A percentile compares a stretch with the other conserved stretches of the same genome.
These are phyloP conservation scores for Alisma plantagoaquatica DNA, from an alignment of 106 monocot genomes.

Conservation along the genomic window DNA sequence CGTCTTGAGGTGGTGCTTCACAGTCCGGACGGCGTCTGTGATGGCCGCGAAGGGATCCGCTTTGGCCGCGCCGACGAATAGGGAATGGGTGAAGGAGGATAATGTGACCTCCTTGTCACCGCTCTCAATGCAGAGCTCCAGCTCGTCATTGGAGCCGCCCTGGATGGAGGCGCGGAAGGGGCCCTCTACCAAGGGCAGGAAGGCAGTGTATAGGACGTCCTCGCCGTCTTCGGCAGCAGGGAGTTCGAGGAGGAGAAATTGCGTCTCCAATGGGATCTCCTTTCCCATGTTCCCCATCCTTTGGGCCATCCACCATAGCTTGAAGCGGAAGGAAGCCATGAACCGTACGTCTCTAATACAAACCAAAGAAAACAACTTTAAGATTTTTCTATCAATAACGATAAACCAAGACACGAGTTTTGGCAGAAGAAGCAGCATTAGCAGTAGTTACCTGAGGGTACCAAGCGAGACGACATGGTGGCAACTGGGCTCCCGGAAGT, in stretches of 20 bases:
- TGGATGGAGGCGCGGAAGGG: slow-evolving; percentile 72
- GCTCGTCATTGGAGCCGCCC: slow-evolving; percentile 40
- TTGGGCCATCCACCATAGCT: slow-evolving; percentile 22
- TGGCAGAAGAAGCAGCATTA: too few species aligned
- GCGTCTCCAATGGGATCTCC: slow-evolving; percentile 16
- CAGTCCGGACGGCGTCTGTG: slow-evolving; percentile 51
- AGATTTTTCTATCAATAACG: too few species aligned
- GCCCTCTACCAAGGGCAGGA: slow-evolving; percentile 72
- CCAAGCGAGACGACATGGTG: slow-evolving; percentile 80
- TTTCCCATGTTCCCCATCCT: slow-evolving; percentile 10
- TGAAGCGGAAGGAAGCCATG: slow-evolving; percentile 17
- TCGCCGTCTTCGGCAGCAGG: slow-evolving; percentile 2
- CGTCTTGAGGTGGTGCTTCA: slow-evolving; percentile 48
- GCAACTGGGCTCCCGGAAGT: slow-evolving; percentile 17
- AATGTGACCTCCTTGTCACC: slow-evolving; percentile 40
- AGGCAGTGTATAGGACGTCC: slow-evolving; percentile 35
- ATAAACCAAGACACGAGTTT: too few species aligned
- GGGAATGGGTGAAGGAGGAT: slow-evolving; percentile 28
- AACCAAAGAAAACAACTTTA: too few species aligned
- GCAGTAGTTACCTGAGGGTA: slow-evolving; percentile 61
- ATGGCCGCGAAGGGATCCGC: slow-evolving; percentile 79
- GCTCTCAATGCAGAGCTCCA: slow-evolving; percentile 76
- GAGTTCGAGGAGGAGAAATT: slow-evolving; percentile 37
- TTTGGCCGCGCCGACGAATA: slow-evolving; percentile 49
- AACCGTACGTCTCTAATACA: slow-evolving; percentile 9